Conservation (phyloP, 2,329 filamentous ascomycete genomes). For the Mycocentrospora acerina region DNA sequence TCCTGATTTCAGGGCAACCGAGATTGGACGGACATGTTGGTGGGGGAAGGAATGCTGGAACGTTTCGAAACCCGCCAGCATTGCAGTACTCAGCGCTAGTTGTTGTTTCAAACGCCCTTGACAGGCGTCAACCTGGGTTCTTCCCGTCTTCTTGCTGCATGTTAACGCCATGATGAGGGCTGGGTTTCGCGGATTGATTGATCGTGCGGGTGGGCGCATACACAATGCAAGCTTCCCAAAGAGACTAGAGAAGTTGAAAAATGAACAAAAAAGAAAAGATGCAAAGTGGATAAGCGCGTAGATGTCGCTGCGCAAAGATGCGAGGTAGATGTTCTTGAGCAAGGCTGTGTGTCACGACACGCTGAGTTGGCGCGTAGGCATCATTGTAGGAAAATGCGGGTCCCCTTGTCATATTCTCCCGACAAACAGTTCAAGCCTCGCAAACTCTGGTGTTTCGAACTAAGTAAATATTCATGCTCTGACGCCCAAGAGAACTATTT, state of each 20-base stretch:
- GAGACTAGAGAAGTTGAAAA: neutral
- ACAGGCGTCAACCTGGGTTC: slow-evolving; percentile 16
- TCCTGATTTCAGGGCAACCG: slow-evolving; percentile 7
- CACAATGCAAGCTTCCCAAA: neutral
- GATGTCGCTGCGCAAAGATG: no score
- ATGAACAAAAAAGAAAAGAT: neutral
- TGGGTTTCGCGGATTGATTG: no score
- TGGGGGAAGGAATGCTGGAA: slow-evolving; percentile 22
- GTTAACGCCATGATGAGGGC: slow-evolving; percentile 3
- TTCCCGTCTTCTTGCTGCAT: slow-evolving; percentile 11
- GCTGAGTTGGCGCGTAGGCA: slow-evolving; percentile 4
- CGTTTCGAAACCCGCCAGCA: slow-evolving; percentile 23
- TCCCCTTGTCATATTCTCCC: no score
- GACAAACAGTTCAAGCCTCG: no score
- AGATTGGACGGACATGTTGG: slow-evolving; percentile 20
- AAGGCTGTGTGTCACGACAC: slow-evolving; percentile 8
- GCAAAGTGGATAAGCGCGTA: no score
- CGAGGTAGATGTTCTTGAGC: neutral
- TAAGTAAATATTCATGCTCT: no score
- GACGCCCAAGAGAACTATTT: no score
- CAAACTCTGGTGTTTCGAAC: no score
- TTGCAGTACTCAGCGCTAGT: slow-evolving; percentile 15
- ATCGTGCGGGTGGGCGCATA: slow-evolving; percentile 1
- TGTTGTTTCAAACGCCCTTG: slow-evolving; percentile 24
- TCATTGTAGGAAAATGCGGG: no score